Evolutionary conservation across 306 rosid genomes (phyloP).

Genomic region (Cotoneaster glaucophyllus): DNA sequence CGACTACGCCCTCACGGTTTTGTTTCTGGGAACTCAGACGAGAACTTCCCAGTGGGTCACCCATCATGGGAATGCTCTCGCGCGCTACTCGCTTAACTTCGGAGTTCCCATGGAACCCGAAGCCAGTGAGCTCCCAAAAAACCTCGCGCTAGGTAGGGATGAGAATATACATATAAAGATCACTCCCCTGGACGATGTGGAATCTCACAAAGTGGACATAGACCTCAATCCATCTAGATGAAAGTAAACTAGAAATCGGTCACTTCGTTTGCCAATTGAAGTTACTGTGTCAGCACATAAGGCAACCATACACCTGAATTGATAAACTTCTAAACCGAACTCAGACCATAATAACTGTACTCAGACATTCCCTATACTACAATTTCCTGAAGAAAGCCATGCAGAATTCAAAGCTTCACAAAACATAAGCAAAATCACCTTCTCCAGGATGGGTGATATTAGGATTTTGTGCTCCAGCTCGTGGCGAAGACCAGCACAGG

Average conservation of each 20-base stretch:
- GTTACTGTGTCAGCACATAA: not conserved
- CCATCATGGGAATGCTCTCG: too few species aligned
- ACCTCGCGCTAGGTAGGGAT: too few species aligned
- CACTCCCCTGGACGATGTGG: too few species aligned
- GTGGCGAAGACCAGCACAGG: conserved; percentile 43
- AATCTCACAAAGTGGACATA: too few species aligned
- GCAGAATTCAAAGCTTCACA: conserved; percentile 6
- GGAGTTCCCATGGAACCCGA: too few species aligned
- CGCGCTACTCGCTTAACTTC: too few species aligned
- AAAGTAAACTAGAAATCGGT: not conserved
- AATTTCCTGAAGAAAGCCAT: conserved; percentile 3
- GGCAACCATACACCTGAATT: not conserved
- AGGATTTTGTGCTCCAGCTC: conserved; percentile 26
- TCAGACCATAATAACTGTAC: not conserved
- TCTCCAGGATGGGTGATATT: conserved; percentile 35
- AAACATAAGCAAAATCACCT: conserved; percentile 37
- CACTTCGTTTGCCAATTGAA: not conserved
- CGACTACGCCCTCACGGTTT: too few species aligned
- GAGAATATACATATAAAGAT: too few species aligned
- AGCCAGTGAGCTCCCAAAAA: too few species aligned
- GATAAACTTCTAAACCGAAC: not conserved
- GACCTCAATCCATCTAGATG: not conserved
- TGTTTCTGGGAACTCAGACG: too few species aligned
- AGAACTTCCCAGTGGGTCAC: too few species aligned
- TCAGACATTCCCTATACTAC: not conserved